Base-by-base conservation (phyloP, 2,329 filamentous ascomycete genomes). In the Tolypocladium ophioglossoides region DNA sequence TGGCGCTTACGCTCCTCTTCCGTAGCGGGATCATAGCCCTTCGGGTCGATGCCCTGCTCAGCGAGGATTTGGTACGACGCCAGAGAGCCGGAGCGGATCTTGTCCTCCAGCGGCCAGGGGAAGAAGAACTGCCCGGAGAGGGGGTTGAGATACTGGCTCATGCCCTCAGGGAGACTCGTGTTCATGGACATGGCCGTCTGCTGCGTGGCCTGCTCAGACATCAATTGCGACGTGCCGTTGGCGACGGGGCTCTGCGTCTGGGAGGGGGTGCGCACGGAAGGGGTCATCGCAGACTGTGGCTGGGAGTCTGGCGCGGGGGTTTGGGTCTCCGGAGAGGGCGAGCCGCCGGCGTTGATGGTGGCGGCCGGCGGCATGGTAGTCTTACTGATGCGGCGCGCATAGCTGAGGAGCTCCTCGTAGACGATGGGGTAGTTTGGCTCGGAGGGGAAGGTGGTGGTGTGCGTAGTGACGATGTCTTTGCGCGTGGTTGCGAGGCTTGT, bases 351-450 rank as follows among this genome's bases (percentile, higher is more conserved):
- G 58, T 77, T 75, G 14, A 74, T 68, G 50, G 74, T 73, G 49
- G 73, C 72, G 0, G 81, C 81, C 0, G 85, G 85, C 0, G 89
- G 88, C 14, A 90, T 78, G 0, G 89, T 92, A 59, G 85, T 90
- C 66, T 85, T 87, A 67, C 85, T 87, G 64, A 95, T 94, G 59
- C 85, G 84, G 46, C 86, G 85, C 24, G 89, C 89, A 66, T 89
- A 94, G 57, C 76, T 78, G 24, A 95, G 82, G 0, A 95, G 80
- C 60, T 91, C 85, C 47, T 83, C 78, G 64, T 90, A 89, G 4
- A 79, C 79, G 51, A 94, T 79, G 11, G 76, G 70, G 60, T 79
- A 76, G 64, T 74, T 78, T 2, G 76, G 71, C 5, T 69, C 71
- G 8, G 75, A 66, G 6, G 80, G 76, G 59, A 81, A 80, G 24